Evolutionary conservation across 2,329 filamentous ascomycete species (phyloP).

Genomic region (Orbilia oligospora): DNA sequence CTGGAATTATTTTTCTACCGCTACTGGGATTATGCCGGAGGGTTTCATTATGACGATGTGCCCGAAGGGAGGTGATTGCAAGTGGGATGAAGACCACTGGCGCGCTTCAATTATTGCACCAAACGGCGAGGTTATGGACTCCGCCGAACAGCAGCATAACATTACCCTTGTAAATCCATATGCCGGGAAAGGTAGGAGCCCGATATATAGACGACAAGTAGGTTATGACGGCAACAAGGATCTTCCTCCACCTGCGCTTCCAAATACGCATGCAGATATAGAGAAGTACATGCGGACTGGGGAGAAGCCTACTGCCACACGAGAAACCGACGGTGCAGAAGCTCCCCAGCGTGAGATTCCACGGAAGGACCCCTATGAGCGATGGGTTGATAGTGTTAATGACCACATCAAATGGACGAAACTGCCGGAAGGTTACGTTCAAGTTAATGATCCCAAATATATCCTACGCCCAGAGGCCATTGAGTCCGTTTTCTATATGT

Average conservation of each 20-base stretch:
- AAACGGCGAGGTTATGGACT: conserved; percentile 28
- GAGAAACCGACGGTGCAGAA: background rate
- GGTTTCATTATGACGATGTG: conserved; percentile 71
- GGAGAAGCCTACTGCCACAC: conserved; percentile 24
- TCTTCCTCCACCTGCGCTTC: conserved; percentile 15
- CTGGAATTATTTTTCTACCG: conserved; percentile 77
- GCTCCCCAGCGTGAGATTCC: background rate
- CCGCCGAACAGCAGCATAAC: conserved; percentile 28
- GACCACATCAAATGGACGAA: conserved; percentile 58
- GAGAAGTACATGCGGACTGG: background rate
- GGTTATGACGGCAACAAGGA: conserved; percentile 32
- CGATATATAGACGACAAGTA: conserved; percentile 36
- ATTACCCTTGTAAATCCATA: conserved; percentile 21
- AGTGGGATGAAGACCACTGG: conserved; percentile 69
- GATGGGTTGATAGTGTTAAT: conserved; percentile 26
- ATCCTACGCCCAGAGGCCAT: conserved; percentile 83
- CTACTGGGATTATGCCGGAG: conserved; percentile 78
- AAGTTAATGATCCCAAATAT: conserved; percentile 68
- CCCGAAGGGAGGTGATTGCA: conserved; percentile 69
- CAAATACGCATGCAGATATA: conserved; percentile 8
- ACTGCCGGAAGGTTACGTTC: conserved; percentile 61
- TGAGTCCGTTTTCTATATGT: conserved; percentile 85
- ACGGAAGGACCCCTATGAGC: conserved; percentile 45
- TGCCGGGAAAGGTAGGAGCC: background rate
- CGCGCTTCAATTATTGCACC: conserved; percentile 26